A percentile compares a stretch with the other conserved stretches of the same genome.
Conservation (phyloP, 176 grass and related monocot genomes). For the Oryza coarctata region DNA sequence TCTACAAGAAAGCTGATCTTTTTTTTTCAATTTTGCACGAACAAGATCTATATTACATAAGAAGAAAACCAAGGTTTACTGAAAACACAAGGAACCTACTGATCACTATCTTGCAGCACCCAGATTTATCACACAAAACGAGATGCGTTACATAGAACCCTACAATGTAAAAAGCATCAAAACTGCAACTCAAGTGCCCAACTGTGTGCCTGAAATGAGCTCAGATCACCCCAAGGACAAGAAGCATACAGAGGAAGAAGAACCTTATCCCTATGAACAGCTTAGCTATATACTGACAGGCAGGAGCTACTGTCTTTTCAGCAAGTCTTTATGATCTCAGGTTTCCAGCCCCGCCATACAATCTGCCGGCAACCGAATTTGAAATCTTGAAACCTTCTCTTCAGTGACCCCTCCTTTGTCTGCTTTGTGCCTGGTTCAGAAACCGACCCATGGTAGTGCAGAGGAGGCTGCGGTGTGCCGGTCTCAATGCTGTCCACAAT, state of each 20-base stretch:
- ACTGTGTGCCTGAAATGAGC: not conserved
- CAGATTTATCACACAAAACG: not conserved
- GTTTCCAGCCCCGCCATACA: slow-evolving; percentile 67
- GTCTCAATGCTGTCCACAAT: slow-evolving; percentile 49
- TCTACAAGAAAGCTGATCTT: not conserved
- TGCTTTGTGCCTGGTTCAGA: slow-evolving; percentile 22
- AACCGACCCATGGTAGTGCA: slow-evolving; percentile 34
- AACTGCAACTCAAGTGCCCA: not conserved
- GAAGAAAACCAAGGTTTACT: not conserved
- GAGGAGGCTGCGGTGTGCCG: slow-evolving; percentile 55
- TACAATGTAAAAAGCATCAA: slow-evolving; percentile 13
- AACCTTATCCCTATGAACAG: slow-evolving; percentile 33
- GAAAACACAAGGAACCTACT: not conserved
- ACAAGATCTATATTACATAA: not conserved
- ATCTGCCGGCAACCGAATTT: slow-evolving; percentile 41
- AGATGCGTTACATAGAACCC: slow-evolving; percentile 17
- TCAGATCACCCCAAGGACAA: not conserved
- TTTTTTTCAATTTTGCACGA: not conserved
- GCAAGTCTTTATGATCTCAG: slow-evolving; percentile 54
- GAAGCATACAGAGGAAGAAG: slow-evolving; percentile 1
- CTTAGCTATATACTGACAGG: slow-evolving; percentile 44
- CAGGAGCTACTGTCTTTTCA: slow-evolving; percentile 18
- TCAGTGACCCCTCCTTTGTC: slow-evolving; percentile 52
- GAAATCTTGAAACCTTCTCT: slow-evolving; percentile 51
- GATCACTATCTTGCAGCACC: slow-evolving; percentile 22